Percentiles rank a stretch among this genome's conserved stretches.
phyloP scores from a whole-genome alignment of 306 rosid species.

The Carpinus fangiana region DNA sequence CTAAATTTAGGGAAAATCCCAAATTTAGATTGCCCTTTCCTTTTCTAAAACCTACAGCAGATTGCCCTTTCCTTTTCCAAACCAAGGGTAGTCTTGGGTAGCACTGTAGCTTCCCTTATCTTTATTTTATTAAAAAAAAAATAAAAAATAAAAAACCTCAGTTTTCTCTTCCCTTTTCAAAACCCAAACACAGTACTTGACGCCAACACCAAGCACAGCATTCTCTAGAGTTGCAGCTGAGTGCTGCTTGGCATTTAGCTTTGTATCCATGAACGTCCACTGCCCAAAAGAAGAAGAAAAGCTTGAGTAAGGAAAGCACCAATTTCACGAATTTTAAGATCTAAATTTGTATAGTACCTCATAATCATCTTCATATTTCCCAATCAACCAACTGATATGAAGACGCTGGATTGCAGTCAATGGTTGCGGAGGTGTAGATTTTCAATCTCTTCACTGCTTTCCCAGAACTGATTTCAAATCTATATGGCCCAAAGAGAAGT shows the following conservation, averaged over 20 bases:
- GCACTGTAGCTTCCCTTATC: too few relatives aligned
- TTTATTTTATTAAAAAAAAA: too few relatives aligned
- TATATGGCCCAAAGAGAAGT: conserved; percentile 31
- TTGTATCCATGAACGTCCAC: conserved; percentile 86
- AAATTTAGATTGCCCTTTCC: too few relatives aligned
- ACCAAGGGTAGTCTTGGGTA: too few relatives aligned
- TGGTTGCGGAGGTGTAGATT: conserved; percentile 57
- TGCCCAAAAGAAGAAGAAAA: conserved; percentile 28
- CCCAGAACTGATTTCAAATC: conserved; percentile 84
- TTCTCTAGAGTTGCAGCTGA: conserved; percentile 77
- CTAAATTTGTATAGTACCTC: conserved; percentile 40
- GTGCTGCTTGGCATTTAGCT: conserved; percentile 84
- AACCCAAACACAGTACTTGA: too few relatives aligned
- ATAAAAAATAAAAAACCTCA: too few relatives aligned
- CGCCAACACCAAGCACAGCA: too few relatives aligned
- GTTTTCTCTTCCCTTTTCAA: too few relatives aligned
- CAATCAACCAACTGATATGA: conserved; percentile 57
- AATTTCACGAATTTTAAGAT: neutral
- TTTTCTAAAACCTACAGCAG: too few relatives aligned
- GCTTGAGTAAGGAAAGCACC: conserved; percentile 5
- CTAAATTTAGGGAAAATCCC: too few relatives aligned
- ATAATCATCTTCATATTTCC: conserved; percentile 68
- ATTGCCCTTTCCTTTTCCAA: too few relatives aligned
- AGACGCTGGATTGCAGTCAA: conserved; percentile 74
- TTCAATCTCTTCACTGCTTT: conserved; percentile 84